Evolutionary conservation across 768 basidiomycete species (phyloP), one percentile per base, ranked within the genome.

Genomic region (Sutorius australiensis): DNA sequence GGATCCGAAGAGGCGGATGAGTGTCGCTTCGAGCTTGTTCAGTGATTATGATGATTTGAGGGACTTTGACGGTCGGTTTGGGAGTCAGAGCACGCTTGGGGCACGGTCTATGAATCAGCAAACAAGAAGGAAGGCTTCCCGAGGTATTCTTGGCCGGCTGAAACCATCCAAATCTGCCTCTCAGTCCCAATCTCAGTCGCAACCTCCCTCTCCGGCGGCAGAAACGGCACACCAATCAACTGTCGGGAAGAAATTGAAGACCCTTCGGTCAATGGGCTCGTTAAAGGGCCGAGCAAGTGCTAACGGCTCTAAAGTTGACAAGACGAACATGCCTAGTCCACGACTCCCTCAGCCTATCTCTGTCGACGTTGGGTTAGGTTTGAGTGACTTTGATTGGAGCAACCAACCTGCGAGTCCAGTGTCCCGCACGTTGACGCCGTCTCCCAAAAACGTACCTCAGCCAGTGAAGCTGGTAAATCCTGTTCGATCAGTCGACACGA

Each of bases 1-100:
- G 28, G 80, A 80, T 57, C 61, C 64, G 31, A 69, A 70, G 50
- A 77, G 83, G 30, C 78, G 89, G 17, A 87, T 84, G 45, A 92
- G 90, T 58, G 69, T 83, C n/a, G 81, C 79, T 14, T 86, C 87
- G 2, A 82, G 83, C 61, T 74, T 75, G 31, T 89, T 89, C 68
- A 91, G 89, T 64, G 91, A 92, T 59, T 94, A 93, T 57, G 91
- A 94, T 56, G 91, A 94, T 70, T 69, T 94, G 43, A 77, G 82
- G 19, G 91, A 94, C 65, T 94, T 94, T 48, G 87, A 92, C 31
- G 91, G 91, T 38, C 80, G 87, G 9, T 94, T 92, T 57, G 88
- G 87, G 59, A 92, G 90, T 62, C 78, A 76, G 54, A 91, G 87
- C 64, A 90, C 89, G 0, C 68, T 90, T 9, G 86, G 80, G 8